phyloP scores from a whole-genome alignment of 2,329 filamentous ascomycete species.

The Ascochyta viciae-villosae region DNA sequence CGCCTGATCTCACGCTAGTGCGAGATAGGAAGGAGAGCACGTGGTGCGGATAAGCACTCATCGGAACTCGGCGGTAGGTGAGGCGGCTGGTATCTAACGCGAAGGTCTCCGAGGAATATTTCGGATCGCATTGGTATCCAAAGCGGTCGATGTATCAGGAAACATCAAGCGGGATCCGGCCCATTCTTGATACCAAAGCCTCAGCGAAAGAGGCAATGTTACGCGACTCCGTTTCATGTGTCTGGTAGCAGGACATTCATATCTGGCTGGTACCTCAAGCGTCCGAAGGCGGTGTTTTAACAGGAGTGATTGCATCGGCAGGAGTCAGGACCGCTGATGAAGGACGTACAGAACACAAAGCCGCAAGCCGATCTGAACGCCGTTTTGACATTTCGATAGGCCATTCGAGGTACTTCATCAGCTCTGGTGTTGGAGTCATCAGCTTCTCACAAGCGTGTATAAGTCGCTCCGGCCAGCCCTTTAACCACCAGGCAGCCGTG shows the following conservation, averaged over 20 bases:
- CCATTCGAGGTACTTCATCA: conserved; percentile 38
- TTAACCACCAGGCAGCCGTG: conserved; percentile 34
- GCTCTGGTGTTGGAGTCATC: conserved; percentile 33
- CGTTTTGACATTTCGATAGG: conserved; percentile 28
- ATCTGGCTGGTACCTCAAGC: background rate
- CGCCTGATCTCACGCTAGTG: conserved; percentile 7
- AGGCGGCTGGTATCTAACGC: background rate
- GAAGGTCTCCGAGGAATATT: background rate
- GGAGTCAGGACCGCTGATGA: conserved; percentile 2
- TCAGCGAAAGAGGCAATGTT: background rate
- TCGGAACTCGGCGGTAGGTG: conserved; percentile 13
- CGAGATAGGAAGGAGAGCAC: conserved; percentile 12
- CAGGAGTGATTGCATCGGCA: background rate
- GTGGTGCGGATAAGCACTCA: conserved; percentile 10
- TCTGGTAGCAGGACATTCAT: background rate
- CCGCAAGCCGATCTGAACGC: background rate
- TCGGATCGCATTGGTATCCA: background rate
- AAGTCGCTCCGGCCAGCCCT: conserved; percentile 36
- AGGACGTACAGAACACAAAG: background rate
- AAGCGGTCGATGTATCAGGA: background rate
- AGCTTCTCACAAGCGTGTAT: conserved; percentile 30
- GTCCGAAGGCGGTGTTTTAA: background rate
- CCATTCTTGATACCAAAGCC: background rate
- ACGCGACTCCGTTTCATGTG: background rate
- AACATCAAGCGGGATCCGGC: background rate